A percentile compares a stretch with the other conserved stretches of the same genome.
Evolutionary conservation across 768 basidiomycete genomes (phyloP).

Genomic region (Mycena metata): DNA sequence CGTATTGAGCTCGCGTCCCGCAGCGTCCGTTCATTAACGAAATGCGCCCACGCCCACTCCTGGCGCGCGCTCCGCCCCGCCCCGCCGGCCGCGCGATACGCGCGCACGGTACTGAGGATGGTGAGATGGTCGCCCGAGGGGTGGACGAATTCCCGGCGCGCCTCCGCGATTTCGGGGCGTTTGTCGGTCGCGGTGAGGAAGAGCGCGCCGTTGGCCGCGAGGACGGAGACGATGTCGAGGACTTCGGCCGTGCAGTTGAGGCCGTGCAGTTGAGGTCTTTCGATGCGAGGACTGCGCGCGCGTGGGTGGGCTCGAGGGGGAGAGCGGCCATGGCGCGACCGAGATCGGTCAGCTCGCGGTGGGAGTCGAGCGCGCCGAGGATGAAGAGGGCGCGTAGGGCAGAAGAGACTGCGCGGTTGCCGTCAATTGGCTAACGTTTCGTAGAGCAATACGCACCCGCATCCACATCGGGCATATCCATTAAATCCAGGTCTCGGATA

Average conservation of each 20-base stretch:
- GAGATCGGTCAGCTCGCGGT: conserved; percentile 73
- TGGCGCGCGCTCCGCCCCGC: conserved; percentile 50
- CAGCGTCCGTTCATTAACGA: conserved; percentile 85
- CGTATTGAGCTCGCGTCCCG: conserved; percentile 83
- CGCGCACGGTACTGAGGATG: conserved; percentile 84
- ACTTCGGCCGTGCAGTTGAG: conserved; percentile 85
- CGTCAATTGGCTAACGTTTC: not conserved
- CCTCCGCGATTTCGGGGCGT: conserved; percentile 78
- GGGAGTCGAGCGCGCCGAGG: conserved; percentile 81
- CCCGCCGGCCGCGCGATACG: conserved; percentile 79
- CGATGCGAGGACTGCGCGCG: conserved; percentile 86
- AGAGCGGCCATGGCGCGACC: conserved; percentile 92
- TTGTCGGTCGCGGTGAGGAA: conserved; percentile 84
- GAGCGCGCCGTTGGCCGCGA: conserved; percentile 85
- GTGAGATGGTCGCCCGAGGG: conserved; percentile 93
- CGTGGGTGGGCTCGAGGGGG: conserved; percentile 89
- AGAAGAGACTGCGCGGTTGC: conserved; percentile 61
- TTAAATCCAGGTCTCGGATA: conserved; percentile 84
- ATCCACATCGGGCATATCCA: conserved; percentile 87
- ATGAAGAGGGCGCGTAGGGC: conserved; percentile 82
- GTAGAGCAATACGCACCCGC: conserved; percentile 67
- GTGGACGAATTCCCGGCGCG: conserved; percentile 84
- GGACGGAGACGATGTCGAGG: conserved; percentile 86
- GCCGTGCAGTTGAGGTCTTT: conserved; percentile 75
- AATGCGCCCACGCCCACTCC: conserved; percentile 90